Base-by-base conservation (phyloP, 2,329 filamentous ascomycete species). In the Blastomyces silverae region DNA sequence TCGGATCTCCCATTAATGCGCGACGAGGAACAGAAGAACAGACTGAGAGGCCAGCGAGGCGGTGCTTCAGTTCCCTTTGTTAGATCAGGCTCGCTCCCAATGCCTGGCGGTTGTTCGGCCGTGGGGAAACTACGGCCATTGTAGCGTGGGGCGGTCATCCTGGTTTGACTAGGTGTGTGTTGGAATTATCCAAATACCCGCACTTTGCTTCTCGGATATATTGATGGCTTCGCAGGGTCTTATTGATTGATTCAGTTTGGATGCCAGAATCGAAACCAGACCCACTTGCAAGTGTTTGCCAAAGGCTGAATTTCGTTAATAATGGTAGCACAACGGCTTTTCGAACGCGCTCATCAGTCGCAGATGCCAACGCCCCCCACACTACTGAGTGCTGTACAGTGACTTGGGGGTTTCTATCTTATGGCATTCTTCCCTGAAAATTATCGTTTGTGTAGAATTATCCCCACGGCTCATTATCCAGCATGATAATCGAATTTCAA, bases 91-190 rank as follows among this genome's bases (percentile, higher is more conserved):
- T 56, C 20, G n/a, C 13, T 20, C 53, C 37, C 31, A 17, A 37
- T 34, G 20, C 0, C 15, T 3, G 15, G 2, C 34, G 22, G 55
- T 42, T 48, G 42, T 22, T 50, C 11, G 22, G 20, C 20, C n/a
- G 10, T 22, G 25, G 15, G 6, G 3, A 11, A 2, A 31, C 34
- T 42, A n/a, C 34, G 34, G 6, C 31, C 10, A 22, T 58, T 25
- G 46, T 28, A 50, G 42, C 42, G 59, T 48, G 59, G 42, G 59
- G 42, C 3, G 59, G 31, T 61, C 11, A 50, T 50, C 13, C 22
- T 13, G 2, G 4, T 39, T 15, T 52, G 48, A 52, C 48, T 0
- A 22, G 22, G 7, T 11, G 11, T 25, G 48, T 22, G 20, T 11
- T 50, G n/a, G n/a, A 3, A 10, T 11, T 25, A 50, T 22, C 20